phyloP scores from a whole-genome alignment of 1,284 basidiomycete species.

The Schizophyllum amplum region DNA sequence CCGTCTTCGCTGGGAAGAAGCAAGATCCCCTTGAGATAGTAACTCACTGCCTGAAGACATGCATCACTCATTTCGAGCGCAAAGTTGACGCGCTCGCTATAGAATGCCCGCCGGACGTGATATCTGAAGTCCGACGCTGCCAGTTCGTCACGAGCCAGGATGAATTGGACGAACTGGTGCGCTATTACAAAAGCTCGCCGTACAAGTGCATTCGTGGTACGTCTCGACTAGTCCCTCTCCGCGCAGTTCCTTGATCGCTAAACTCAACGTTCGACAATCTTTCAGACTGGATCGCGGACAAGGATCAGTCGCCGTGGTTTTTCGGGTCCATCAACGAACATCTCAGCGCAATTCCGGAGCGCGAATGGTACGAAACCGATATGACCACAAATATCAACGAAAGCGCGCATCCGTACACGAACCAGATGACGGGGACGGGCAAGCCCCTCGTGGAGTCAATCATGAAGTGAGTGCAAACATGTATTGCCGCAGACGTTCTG shows the following conservation, averaged over 20 bases:
- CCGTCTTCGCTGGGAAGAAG: too few relatives aligned
- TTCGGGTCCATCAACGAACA: constrained; percentile 7
- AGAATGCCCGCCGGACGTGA: not conserved
- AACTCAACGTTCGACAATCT: too few relatives aligned
- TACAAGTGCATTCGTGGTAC: constrained; percentile 7
- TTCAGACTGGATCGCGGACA: constrained; percentile 10
- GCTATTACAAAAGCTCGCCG: constrained; percentile 4
- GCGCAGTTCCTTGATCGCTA: not conserved
- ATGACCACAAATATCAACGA: constrained; percentile 12
- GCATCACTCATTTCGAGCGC: too few relatives aligned
- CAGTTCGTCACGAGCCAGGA: constrained; percentile 4
- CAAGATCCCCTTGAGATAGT: too few relatives aligned
- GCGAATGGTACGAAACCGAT: constrained; percentile 9
- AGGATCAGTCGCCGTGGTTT: constrained; percentile 5
- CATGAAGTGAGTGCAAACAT: constrained; percentile 1
- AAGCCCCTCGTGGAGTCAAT: constrained; percentile 7
- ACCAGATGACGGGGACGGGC: constrained; percentile 9
- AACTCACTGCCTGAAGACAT: too few relatives aligned
- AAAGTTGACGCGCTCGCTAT: too few relatives aligned
- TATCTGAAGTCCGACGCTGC: constrained; percentile 1
- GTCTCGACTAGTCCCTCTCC: not conserved
- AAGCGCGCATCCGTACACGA: constrained; percentile 11
- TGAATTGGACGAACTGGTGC: constrained; percentile 4
- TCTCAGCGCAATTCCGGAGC: constrained; percentile 4
- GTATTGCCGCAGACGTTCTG: too few relatives aligned